Conservation (phyloP, 1,139 yeast species). For the Pichia sp. region DNA sequence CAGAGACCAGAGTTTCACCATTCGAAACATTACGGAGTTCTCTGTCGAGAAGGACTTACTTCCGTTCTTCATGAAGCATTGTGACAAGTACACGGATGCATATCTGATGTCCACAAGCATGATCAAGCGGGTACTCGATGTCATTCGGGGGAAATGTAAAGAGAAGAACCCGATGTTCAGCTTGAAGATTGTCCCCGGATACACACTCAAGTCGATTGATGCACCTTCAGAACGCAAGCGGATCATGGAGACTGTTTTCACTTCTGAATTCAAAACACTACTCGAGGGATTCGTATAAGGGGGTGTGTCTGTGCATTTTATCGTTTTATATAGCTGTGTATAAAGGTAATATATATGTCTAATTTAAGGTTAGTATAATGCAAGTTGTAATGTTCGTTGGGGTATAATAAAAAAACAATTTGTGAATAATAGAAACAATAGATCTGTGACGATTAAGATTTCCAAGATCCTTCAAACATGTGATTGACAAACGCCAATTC, state of each 20-base stretch:
- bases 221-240: background rate
- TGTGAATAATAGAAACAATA: no score
- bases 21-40: slow-evolving; percentile 13
- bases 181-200: slow-evolving; percentile 7
- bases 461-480: slow-evolving; percentile 76
- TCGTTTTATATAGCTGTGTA: background rate
- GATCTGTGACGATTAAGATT: slow-evolving; percentile 33
- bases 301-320: no score
- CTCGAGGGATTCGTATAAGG: background rate
- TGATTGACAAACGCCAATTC: slow-evolving; percentile 67
- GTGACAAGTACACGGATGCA: slow-evolving; percentile 1
- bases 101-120: slow-evolving; percentile 7
- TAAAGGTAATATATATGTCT: no score
- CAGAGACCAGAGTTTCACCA: slow-evolving; percentile 15
- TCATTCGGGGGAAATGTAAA: slow-evolving; percentile 5
- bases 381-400: no score
- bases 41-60: slow-evolving; percentile 12
- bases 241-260: slow-evolving; percentile 3
- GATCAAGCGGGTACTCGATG: slow-evolving; percentile 10
- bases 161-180: slow-evolving; percentile 7
- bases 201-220: slow-evolving; percentile 8
- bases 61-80: slow-evolving; percentile 14
- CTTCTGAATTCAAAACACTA: slow-evolving; percentile 5
- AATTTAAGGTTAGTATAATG: no score
- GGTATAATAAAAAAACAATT: background rate